These are phyloP conservation scores for Mallotus japonicus DNA, from an alignment of 441 rosid genomes.

Conservation along the genomic window DNA sequence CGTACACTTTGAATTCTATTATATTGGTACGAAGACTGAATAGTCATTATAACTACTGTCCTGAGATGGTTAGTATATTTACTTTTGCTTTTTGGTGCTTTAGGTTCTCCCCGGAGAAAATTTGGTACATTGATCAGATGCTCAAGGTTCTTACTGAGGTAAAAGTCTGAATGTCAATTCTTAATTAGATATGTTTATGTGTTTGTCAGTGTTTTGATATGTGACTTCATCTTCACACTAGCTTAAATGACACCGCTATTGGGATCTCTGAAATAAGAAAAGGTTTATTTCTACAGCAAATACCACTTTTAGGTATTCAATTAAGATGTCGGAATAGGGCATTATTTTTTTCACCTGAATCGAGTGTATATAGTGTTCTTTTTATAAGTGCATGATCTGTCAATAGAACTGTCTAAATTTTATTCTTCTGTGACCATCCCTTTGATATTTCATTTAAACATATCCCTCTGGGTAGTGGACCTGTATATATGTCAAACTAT, in stretches of 20 bases:
- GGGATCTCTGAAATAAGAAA: conserved; percentile 8
- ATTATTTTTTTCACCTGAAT: neutral
- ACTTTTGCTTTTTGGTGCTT: conserved; percentile 31
- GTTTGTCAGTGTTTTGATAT: conserved; percentile 3
- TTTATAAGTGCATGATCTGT: neutral
- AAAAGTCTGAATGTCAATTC: conserved; percentile 30
- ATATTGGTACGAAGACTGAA: conserved; percentile 4
- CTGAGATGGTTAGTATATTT: conserved; percentile 20
- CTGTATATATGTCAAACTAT: neutral
- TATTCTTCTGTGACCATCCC: neutral
- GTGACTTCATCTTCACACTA: conserved; percentile 2
- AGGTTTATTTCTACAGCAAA: neutral
- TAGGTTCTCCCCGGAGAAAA: conserved; percentile 96
- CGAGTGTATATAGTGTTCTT: neutral
- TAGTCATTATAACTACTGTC: conserved; percentile 1
- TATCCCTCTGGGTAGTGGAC: neutral
- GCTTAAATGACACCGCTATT: too few relatives aligned
- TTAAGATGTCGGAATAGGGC: neutral
- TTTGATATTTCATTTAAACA: neutral
- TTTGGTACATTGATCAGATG: conserved; percentile 99
- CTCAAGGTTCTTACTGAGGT: conserved; percentile 99
- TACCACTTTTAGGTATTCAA: conserved; percentile 7
- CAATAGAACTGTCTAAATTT: neutral
- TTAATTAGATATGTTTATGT: neutral
- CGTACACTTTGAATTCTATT: conserved; percentile 1